Conservation (phyloP, 257 asterid genomes). For the Catharanthus roseus region DNA sequence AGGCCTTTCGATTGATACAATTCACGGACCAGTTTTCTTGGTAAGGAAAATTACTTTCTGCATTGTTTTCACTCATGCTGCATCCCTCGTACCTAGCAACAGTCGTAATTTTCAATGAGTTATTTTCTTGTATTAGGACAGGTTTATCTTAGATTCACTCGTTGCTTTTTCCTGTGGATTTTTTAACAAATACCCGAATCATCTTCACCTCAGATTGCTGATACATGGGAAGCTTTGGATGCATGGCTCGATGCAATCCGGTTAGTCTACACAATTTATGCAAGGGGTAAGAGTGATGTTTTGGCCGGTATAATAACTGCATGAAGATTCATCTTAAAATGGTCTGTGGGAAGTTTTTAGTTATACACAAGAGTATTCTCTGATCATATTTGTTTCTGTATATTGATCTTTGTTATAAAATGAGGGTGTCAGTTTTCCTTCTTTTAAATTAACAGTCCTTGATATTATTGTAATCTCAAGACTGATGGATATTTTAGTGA, state of each 20-base stretch:
- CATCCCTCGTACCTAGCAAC: neutral
- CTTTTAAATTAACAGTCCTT: neutral
- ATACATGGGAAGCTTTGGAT: constrained; percentile 96
- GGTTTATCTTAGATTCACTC: too few relatives aligned
- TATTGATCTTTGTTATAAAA: constrained; percentile 29
- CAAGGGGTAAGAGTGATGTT: constrained; percentile 91
- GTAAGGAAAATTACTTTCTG: constrained; percentile 24
- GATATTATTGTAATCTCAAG: neutral
- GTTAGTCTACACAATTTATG: constrained; percentile 84
- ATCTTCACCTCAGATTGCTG: constrained; percentile 64
- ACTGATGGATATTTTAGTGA: neutral
- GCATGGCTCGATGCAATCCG: constrained; percentile 99
- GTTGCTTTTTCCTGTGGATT: neutral
- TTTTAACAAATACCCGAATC: neutral
- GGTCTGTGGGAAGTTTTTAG: constrained; percentile 9
- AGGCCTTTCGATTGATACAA: constrained; percentile 76
- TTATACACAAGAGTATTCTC: constrained; percentile 16
- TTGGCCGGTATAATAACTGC: constrained; percentile 87
- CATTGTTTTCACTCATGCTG: neutral
- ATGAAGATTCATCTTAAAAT: constrained; percentile 34
- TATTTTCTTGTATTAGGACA: too few relatives aligned
- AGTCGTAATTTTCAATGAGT: neutral
- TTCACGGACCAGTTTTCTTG: constrained; percentile 77
- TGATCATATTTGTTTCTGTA: constrained; percentile 43
- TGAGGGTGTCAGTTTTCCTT: constrained; percentile 26